These are phyloP conservation scores for Gastrolobium villosum DNA, from an alignment of 306 rosid genomes.

Conservation along the genomic window DNA sequence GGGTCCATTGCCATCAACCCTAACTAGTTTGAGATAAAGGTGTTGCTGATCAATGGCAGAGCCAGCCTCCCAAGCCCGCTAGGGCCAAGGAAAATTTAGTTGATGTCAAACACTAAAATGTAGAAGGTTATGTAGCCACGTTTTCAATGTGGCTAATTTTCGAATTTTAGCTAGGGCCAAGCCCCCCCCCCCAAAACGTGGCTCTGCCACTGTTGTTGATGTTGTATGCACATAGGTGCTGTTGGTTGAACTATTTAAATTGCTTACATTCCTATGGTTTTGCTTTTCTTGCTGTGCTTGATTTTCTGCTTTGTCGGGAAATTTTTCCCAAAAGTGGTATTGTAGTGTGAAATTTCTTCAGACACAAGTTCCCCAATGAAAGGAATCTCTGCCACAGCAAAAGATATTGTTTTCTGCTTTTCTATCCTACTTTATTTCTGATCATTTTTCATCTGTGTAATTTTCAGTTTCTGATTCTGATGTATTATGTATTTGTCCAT, in stretches of 20 bases:
- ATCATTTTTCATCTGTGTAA: slow-evolving; percentile 8
- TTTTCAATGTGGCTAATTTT: no score
- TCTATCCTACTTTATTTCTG: neutral
- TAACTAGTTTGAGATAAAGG: no score
- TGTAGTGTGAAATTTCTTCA: neutral
- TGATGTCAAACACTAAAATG: no score
- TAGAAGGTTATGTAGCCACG: no score
- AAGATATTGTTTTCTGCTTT: slow-evolving; percentile 12
- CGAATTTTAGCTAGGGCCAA: no score
- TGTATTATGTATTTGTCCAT: slow-evolving; percentile 3
- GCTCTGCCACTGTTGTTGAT: no score
- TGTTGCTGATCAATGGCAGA: no score
- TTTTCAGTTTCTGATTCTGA: slow-evolving; percentile 32
- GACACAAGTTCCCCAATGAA: neutral
- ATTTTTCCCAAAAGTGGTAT: neutral
- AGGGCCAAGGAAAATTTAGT: no score
- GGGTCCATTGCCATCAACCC: no score
- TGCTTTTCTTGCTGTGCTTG: neutral
- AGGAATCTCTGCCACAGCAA: slow-evolving; percentile 6
- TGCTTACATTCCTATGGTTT: neutral
- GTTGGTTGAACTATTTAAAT: neutral
- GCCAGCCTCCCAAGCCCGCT: no score
- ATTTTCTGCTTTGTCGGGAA: neutral
- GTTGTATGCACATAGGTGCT: neutral
- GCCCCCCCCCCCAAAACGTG: no score